Conservation (phyloP, 1,284 basidiomycete genomes). For the Laetiporus sulphureus region DNA sequence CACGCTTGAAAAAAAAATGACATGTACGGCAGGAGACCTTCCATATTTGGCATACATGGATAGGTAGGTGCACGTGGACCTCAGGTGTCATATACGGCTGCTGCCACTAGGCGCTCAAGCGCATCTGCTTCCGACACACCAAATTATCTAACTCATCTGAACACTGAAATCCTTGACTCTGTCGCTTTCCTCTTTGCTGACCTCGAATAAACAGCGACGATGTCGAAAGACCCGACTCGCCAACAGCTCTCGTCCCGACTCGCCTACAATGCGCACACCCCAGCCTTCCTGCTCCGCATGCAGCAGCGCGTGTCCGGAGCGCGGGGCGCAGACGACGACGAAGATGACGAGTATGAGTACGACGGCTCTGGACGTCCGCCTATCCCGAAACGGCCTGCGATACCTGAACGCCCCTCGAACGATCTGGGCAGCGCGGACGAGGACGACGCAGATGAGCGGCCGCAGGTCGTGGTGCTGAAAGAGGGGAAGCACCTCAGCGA, state of each 20-base stretch:
- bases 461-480: slow-evolving; percentile 80
- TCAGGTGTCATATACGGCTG: too few relatives aligned
- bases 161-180: too few relatives aligned
- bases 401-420: slow-evolving; percentile 62
- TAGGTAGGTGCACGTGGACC: too few relatives aligned
- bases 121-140: too few relatives aligned
- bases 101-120: too few relatives aligned
- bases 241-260: slow-evolving; percentile 25
- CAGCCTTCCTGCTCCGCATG: slow-evolving; percentile 22
- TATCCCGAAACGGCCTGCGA: slow-evolving; percentile 68
- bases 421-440: slow-evolving; percentile 73
- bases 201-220: slow-evolving; percentile 7
- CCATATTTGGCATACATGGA: too few relatives aligned
- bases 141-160: too few relatives aligned
- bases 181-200: too few relatives aligned
- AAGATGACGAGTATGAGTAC: slow-evolving; percentile 33
- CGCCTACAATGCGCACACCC: slow-evolving; percentile 21
- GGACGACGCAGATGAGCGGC: slow-evolving; percentile 73
- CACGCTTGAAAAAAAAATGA: too few relatives aligned
- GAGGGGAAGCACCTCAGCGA: slow-evolving; percentile 78
- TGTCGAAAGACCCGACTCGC: slow-evolving; percentile 26
- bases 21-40: too few relatives aligned
- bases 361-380: slow-evolving; percentile 63
- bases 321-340: slow-evolving; percentile 15
- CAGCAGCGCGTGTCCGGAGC: slow-evolving; percentile 19